Evolutionary conservation across 2,329 filamentous ascomycete genomes (phyloP), one percentile per base, ranked within the genome.

Genomic region (Pseudopyricularia cyperi): DNA sequence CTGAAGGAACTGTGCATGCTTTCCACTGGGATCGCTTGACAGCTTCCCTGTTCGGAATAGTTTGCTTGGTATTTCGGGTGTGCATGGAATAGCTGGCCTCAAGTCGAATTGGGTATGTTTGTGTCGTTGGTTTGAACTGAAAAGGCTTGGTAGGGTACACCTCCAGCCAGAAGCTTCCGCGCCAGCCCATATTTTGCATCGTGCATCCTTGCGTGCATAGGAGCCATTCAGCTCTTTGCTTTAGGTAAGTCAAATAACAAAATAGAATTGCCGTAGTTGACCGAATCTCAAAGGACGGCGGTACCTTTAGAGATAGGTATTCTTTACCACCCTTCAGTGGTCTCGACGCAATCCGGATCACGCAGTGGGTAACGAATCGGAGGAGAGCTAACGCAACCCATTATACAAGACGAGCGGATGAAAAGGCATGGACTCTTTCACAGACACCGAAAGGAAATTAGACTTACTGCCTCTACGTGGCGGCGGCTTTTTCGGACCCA

Each of bases 401-500:
- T n/a, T n/a, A n/a, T n/a, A n/a, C n/a, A n/a, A n/a, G n/a, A n/a
- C n/a, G n/a, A n/a, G n/a, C 39, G 24, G 11, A 26, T 15, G 17
- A 8, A 7, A 44, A 44, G 19, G 28, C 28, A 30, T 5, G 24
- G 11, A 42, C 12, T 5, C 11, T 44, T 7, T 26, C 9, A 30
- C 28, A 30, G 9, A 30, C 28, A 5, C 28, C 4, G 9, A 30
- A 30, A 30, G 7, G 24, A 44, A 11, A 24, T 24, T 24, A 26
- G 24, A 44, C 39, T 44, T 44, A 44, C 64, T 66, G 48, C 65
- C 64, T 60, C 64, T 66, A 63, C 83, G 80, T 69, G 80, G 83
- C 42, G 80, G 82, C 57, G 75, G 74, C 63, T 74, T 77, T 66
- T 79, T 80, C 57, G 82, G 77, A 63, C 79, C 78, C 55, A 82